Evolutionary conservation across 2,329 filamentous ascomycete species (phyloP).

Genomic region (Lecanicillium sp.): DNA sequence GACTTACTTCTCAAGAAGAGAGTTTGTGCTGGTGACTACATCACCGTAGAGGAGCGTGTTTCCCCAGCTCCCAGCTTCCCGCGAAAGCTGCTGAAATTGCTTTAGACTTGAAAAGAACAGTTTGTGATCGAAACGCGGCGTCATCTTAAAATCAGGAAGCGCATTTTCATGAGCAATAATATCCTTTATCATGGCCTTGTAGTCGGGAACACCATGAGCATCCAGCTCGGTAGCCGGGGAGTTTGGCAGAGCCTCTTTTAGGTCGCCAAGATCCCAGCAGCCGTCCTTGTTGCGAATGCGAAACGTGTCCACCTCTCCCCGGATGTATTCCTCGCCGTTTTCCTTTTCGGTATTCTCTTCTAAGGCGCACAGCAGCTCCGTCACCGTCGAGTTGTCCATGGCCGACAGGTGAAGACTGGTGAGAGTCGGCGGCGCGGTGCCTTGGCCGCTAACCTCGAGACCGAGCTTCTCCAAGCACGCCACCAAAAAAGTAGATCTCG

Average conservation of each 20-base stretch:
- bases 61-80: constrained; percentile 63
- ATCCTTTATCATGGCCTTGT: constrained; percentile 63
- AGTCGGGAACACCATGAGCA: constrained; percentile 61
- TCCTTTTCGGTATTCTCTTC: constrained; percentile 60
- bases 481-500: constrained; percentile 67
- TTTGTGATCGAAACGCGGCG: constrained; percentile 79
- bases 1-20: constrained; percentile 74
- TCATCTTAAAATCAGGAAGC: constrained; percentile 63
- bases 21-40: constrained; percentile 90
- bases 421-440: constrained; percentile 65
- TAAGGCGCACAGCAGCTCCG: constrained; percentile 58
- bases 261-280: constrained; percentile 47
- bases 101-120: constrained; percentile 67
- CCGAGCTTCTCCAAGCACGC: constrained; percentile 74
- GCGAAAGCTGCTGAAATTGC: constrained; percentile 51
- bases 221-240: constrained; percentile 17
- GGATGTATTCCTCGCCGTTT: constrained; percentile 63
- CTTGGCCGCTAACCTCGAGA: constrained; percentile 65
- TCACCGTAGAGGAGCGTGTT: constrained; percentile 77
- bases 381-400: constrained; percentile 53
- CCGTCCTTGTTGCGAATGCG: constrained; percentile 61
- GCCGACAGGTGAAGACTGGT: constrained; percentile 79
- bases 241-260: constrained; percentile 44
- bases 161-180: constrained; percentile 64
- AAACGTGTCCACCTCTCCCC: constrained; percentile 77